Conservation (phyloP, 768 basidiomycete species). For the Hemileccinum rubropunctum region DNA sequence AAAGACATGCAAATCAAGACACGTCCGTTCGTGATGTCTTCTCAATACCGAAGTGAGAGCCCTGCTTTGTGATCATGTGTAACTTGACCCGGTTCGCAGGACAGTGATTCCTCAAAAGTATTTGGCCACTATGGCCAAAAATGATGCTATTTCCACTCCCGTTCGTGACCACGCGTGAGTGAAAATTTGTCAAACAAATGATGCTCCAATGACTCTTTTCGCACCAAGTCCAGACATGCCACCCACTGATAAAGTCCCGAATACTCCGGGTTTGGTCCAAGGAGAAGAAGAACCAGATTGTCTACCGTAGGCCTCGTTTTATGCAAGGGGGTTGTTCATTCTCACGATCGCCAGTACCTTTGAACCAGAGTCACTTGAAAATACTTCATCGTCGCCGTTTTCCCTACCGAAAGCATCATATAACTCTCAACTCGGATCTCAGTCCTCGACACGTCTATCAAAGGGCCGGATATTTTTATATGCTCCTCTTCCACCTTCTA, state of each 20-base stretch:
- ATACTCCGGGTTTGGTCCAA: neutral
- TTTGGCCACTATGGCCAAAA: neutral
- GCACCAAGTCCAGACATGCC: slow-evolving; percentile 5
- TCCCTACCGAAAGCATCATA: slow-evolving; percentile 19
- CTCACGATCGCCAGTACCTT: slow-evolving; percentile 9
- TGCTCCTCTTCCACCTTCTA: slow-evolving; percentile 46
- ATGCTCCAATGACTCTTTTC: slow-evolving; percentile 2
- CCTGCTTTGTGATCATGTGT: neutral
- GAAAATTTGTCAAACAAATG: neutral
- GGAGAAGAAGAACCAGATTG: slow-evolving; percentile 16
- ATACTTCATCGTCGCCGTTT: neutral
- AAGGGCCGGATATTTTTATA: slow-evolving; percentile 41
- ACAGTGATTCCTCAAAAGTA: neutral
- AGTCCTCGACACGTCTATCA: neutral
- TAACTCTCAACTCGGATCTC: slow-evolving; percentile 5
- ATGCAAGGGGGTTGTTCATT: neutral
- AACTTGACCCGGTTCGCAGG: neutral
- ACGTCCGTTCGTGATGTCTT: slow-evolving; percentile 4
- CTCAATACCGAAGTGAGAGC: slow-evolving; percentile 4
- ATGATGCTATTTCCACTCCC: neutral
- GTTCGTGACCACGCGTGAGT: slow-evolving; percentile 12
- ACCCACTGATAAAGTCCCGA: neutral
- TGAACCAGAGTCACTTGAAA: slow-evolving; percentile 9
- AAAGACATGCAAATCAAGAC: slow-evolving; percentile 3
- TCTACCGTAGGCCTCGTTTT: slow-evolving; percentile 16